phyloP scores from a whole-genome alignment of 208 protist species.

The Leishmania major region DNA sequence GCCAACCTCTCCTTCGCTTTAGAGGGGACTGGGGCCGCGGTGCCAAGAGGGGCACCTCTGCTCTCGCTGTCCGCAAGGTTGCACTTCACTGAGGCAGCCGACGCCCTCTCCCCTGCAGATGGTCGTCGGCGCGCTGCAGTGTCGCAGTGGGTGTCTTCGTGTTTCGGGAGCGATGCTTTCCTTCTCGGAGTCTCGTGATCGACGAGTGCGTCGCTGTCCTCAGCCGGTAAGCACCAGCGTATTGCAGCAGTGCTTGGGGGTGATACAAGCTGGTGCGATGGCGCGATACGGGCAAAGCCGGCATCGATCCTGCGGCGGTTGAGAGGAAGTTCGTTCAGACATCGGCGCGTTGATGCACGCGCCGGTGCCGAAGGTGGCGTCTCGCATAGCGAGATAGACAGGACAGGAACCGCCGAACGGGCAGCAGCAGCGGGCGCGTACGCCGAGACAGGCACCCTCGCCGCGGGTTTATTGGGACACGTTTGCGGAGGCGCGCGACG shows the following conservation, averaged over 20 bases:
- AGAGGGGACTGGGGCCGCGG: neutral
- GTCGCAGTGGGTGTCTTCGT: neutral
- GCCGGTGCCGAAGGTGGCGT: neutral
- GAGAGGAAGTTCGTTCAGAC: conserved; percentile 2
- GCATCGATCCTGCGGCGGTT: neutral
- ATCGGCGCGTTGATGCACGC: neutral
- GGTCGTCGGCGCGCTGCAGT: neutral
- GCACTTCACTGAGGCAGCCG: neutral
- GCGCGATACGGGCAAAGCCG: neutral
- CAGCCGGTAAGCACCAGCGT: neutral
- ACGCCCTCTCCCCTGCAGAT: neutral
- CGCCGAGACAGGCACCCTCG: neutral
- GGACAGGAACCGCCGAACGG: conserved; percentile 6
- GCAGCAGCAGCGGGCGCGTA: neutral
- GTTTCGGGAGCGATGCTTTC: neutral
- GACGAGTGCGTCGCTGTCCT: neutral
- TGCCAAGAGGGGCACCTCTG: neutral
- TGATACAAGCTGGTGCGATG: neutral
- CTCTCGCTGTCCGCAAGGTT: neutral
- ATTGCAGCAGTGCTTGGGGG: neutral
- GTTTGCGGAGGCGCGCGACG: neutral
- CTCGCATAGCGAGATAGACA: conserved; percentile 13
- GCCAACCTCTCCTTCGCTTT: neutral
- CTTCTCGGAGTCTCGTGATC: neutral
- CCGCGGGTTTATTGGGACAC: neutral